Evolutionary conservation across 2,329 filamentous ascomycete genomes (phyloP).

Genomic region (Aspergillus pseudoviridinutans): DNA sequence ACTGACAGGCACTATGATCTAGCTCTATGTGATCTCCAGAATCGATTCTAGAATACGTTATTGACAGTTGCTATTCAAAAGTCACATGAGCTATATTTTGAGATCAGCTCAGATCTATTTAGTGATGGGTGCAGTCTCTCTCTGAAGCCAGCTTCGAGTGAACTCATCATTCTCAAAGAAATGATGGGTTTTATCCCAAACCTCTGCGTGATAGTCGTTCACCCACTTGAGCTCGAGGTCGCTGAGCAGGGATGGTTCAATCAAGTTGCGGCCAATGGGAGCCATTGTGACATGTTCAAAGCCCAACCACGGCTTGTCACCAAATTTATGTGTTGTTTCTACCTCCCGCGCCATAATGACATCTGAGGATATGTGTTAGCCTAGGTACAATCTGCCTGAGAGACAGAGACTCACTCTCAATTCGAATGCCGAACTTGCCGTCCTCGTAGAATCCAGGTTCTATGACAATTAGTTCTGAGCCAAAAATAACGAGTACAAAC

Average conservation of each 20-base stretch:
- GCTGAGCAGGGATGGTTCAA: slow-evolving; percentile 70
- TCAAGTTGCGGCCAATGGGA: slow-evolving; percentile 85
- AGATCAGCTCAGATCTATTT: slow-evolving; percentile 20
- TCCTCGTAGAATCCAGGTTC: slow-evolving; percentile 98
- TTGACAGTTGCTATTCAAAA: not conserved
- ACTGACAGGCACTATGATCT: not conserved
- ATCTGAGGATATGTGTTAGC: slow-evolving; percentile 42
- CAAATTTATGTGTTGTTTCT: slow-evolving; percentile 82
- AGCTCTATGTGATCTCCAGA: not conserved
- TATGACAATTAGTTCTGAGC: slow-evolving; percentile 16
- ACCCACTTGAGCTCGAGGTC: slow-evolving; percentile 76
- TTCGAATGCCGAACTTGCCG: slow-evolving; percentile 87
- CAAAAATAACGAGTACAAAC: not conserved
- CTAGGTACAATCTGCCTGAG: not conserved
- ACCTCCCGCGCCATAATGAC: slow-evolving; percentile 86
- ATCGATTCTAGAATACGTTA: not conserved
- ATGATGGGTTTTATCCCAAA: slow-evolving; percentile 73
- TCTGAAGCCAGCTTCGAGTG: slow-evolving; percentile 75
- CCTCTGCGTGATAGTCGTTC: slow-evolving; percentile 77
- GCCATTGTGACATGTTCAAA: slow-evolving; percentile 99
- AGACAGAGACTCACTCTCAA: slow-evolving; percentile 62
- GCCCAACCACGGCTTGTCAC: slow-evolving; percentile 87
- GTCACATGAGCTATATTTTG: not conserved
- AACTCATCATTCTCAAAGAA: slow-evolving; percentile 71
- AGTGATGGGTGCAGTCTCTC: slow-evolving; percentile 70